Base-by-base conservation (phyloP, 208 protist species). In the Trypanosomatidae sp. region DNA sequence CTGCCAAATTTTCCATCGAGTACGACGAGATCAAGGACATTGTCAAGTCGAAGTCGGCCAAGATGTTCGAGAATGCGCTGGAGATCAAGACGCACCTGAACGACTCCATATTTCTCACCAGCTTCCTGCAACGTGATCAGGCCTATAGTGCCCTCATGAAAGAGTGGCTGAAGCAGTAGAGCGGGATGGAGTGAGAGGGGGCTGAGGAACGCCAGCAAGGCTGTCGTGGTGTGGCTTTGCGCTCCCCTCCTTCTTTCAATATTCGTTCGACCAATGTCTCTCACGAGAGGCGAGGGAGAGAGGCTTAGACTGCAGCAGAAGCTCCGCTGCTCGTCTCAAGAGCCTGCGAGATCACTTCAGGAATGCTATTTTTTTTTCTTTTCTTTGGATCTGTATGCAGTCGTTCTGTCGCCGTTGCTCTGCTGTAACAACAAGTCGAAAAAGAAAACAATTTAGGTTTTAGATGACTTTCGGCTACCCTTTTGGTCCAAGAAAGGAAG, bases 1-100 rank as follows among this genome's bases (percentile, higher is more conserved):
- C 30, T 15, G 73, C 80, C 1, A 77, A 89, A 19, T 90, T 96
- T 69, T 79, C 81, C 33, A 50, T 94, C 13, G 87, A 94, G 66
- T 93, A 90, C 74, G 89, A 96, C 69, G 89, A 96, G 67, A 89
- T 96, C 59, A 90, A 89, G 43, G 87, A 96, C 46, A 82, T 96
- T 19, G 58, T 88, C 59, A 94, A 96, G 72, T 76, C 77, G 39
- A 86, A 88, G 46, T 85, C 77, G n/a, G 80, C 70, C 33, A 95
- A 92, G 71, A 58, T 93, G 25, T 84, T 91, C 25, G 88, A 90
- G 65, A 93, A 90, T 44, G 79, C 87, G 15, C 88, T 96, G 58
- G 72, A 84, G 59, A 77, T 96, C 9, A 71, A 72, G 13, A 91
- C 91, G 9, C 88, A 96, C 66, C 50, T 94, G n/a, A 85, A 82